Evolutionary conservation across 352 stramenopile genomes (phyloP), one percentile per base, ranked within the genome.

Genomic region (Globisporangium irregulare): DNA sequence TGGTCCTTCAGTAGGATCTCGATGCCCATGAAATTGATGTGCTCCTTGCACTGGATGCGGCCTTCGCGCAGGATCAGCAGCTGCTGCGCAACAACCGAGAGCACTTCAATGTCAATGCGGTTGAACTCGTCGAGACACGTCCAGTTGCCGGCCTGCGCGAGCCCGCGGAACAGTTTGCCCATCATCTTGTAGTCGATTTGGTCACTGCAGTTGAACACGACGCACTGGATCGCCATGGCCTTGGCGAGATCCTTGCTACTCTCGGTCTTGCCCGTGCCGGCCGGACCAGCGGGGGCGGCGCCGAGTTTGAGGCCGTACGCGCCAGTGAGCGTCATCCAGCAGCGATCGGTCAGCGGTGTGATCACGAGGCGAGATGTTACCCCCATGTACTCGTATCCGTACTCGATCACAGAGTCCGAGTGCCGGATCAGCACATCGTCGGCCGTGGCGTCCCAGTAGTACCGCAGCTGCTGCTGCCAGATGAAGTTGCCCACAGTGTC

Each of bases 131-230:
- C 95, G 25, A 98, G 75, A 66, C 84, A 96, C 27, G 77, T 92
- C 89, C 86, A 97, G 55, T 93, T 97, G 3, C 95, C 91, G 10
- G 93, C 93, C 55, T 96, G 86, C 5, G 92, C 90, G 3, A 98
- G 73, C 0, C 95, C 96, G 51, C 94, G 94, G 62, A 99, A 99
- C 24, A 99, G 90, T 62, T 98, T 98, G 1, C 92, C 95, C 96
- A 99, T 99, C 77, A 97, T 97, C 70, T 98, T 98, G 79, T 98
- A 98, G 77, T 99, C 96, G 54, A 99, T 93, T 29, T 96, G 81
- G 68, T 99, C 95, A 29, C 86, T 97, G 73, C 96, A 99, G 76
- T 98, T 98, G 79, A 98, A 98, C 8, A 98, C 95, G 18, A 98
- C 89, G 60, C 92, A 98, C 68, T 98, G 94, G 59, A 97, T 95